Conservation (phyloP, 768 basidiomycete species). For the Trametes gibbosa region DNA sequence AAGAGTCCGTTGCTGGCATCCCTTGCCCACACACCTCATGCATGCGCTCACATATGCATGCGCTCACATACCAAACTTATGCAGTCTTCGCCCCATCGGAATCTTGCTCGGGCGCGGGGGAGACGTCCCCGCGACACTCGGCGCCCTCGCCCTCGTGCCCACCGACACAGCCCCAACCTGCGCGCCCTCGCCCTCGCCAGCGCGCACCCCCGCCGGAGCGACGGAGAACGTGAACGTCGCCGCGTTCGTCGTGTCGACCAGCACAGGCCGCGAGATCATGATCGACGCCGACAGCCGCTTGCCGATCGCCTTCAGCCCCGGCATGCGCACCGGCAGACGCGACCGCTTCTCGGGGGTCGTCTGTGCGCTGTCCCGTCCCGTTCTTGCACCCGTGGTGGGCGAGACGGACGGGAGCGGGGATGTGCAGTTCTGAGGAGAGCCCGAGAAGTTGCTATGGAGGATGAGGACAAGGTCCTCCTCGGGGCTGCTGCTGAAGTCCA, state of each 20-base stretch:
- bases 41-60: too few species aligned
- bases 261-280: constrained; percentile 22
- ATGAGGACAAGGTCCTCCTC: constrained; percentile 22
- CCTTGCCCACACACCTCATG: too few species aligned
- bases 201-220: not conserved
- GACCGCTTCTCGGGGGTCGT: constrained; percentile 18
- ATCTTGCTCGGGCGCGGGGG: constrained; percentile 14
- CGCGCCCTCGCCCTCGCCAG: not conserved
- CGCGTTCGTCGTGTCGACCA: constrained; percentile 25
- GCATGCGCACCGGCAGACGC: constrained; percentile 24
- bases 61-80: constrained; percentile 8
- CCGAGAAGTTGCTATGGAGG: constrained; percentile 15
- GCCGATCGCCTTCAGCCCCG: constrained; percentile 15
- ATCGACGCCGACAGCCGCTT: constrained; percentile 24
- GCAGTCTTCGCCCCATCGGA: constrained; percentile 15
- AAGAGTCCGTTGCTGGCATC: too few species aligned
- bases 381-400: not conserved
- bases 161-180: too few species aligned
- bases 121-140: not conserved
- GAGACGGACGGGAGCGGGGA: not conserved
- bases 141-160: not conserved
- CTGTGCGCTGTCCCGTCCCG: constrained; percentile 12
- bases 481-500: constrained; percentile 11
- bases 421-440: too few species aligned
- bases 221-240: constrained; percentile 3